Percentiles rank a stretch among this genome's conserved stretches.
Evolutionary conservation across 1,284 basidiomycete species (phyloP).

Genomic region (Ganoderma multipileum): DNA sequence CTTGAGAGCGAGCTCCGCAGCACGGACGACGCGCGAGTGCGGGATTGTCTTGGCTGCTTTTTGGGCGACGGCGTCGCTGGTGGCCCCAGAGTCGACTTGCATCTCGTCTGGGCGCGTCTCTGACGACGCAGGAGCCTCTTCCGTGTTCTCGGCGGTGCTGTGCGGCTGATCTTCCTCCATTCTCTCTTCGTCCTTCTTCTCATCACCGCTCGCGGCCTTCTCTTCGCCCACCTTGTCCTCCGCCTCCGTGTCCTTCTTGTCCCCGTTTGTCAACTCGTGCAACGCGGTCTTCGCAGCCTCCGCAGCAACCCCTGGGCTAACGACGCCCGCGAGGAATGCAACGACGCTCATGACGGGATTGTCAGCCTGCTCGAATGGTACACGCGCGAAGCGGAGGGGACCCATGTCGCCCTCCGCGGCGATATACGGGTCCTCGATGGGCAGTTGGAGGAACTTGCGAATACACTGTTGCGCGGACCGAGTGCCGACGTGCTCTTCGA

Average conservation of each 20-base stretch:
- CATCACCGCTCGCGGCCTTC: conserved; percentile 37
- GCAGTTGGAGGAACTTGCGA: conserved; percentile 93
- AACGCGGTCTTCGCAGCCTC: conserved; percentile 94
- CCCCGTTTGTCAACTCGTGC: conserved; percentile 75
- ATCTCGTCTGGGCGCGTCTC: conserved; percentile 43
- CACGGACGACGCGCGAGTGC: conserved; percentile 79
- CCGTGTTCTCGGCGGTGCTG: conserved; percentile 19
- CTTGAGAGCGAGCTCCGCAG: conserved; percentile 85
- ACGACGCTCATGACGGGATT: conserved; percentile 99
- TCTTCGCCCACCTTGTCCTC: conserved; percentile 38
- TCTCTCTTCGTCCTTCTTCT: conserved; percentile 37
- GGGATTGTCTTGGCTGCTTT: conserved; percentile 55
- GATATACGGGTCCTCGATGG: conserved; percentile 95
- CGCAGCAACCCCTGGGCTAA: conserved; percentile 90
- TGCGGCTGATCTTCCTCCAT: conserved; percentile 46
- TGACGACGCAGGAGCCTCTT: conserved; percentile 30
- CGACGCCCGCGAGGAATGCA: conserved; percentile 93
- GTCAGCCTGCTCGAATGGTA: conserved; percentile 94
- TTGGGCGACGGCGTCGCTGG: conserved; percentile 37
- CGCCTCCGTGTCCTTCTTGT: conserved; percentile 48
- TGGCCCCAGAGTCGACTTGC: conserved; percentile 44
- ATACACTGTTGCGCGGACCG: conserved; percentile 95
- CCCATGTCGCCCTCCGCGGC: conserved; percentile 80
- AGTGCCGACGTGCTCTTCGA: conserved; percentile 93
- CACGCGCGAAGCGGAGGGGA: conserved; percentile 76